A percentile compares a stretch with the other conserved stretches of the same genome.
Evolutionary conservation across 2,329 filamentous ascomycete species (phyloP).

Genomic region (Lomentospora prolificans): DNA sequence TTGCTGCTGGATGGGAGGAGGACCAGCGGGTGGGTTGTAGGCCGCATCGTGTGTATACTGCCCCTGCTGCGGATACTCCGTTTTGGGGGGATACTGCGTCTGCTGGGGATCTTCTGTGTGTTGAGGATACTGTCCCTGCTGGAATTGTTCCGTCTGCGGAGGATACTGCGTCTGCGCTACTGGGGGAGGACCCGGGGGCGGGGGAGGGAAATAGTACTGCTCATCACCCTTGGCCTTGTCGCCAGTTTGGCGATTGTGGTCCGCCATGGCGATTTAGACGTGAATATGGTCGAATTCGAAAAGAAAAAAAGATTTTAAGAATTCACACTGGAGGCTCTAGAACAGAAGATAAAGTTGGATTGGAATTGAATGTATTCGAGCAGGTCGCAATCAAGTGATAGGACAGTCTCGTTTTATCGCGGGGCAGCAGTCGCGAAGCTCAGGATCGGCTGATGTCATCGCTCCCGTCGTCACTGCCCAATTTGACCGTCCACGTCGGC

Average conservation of each 20-base stretch:
- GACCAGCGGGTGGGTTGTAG: not conserved
- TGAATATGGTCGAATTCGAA: too few species aligned
- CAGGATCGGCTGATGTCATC: not conserved
- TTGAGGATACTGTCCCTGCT: too few species aligned
- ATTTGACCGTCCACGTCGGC: too few species aligned
- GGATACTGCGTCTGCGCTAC: not conserved
- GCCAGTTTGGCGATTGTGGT: slow-evolving; percentile 2
- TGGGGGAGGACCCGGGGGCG: slow-evolving; percentile 8
- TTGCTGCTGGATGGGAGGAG: not conserved
- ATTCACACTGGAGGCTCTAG: too few species aligned
- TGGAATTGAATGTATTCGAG: too few species aligned
- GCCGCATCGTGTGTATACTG: not conserved
- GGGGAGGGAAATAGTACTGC: slow-evolving; percentile 12
- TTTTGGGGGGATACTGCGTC: not conserved
- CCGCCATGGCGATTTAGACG: slow-evolving; percentile 7
- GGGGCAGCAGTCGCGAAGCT: not conserved
- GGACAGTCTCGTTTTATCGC: not conserved
- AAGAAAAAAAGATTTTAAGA: too few species aligned
- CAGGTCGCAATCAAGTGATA: too few species aligned
- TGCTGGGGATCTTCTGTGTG: not conserved
- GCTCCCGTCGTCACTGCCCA: not conserved
- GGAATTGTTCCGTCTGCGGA: too few species aligned
- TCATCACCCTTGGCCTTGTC: slow-evolving; percentile 3
- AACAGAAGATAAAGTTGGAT: too few species aligned
- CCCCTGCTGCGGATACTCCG: not conserved